Evolutionary conservation across 345 rosid species (phyloP).

Genomic region (Rhodamnia argentea): DNA sequence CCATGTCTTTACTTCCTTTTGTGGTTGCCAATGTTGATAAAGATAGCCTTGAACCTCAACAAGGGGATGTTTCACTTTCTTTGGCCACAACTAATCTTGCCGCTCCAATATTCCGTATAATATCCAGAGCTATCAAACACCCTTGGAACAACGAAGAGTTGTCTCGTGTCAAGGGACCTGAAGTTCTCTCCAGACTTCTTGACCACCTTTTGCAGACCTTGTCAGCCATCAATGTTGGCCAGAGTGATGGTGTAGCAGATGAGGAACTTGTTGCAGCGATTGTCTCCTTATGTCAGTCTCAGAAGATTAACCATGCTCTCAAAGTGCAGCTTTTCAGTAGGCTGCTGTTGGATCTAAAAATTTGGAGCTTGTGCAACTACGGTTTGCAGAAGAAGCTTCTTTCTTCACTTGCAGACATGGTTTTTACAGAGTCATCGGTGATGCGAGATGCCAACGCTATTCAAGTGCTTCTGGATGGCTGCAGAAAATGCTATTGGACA

Average conservation of each 20-base stretch:
- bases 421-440: constrained; percentile 85
- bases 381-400: constrained; percentile 95
- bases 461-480: constrained; percentile 98
- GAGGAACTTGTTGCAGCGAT: constrained; percentile 99
- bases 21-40: constrained; percentile 59
- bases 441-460: constrained; percentile 98
- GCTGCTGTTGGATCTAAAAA: constrained; percentile 77
- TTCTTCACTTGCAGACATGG: constrained; percentile 97
- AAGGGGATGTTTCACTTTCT: constrained; percentile 45
- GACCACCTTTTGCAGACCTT: constrained; percentile 74
- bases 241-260: constrained; percentile 61
- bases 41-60: constrained; percentile 69
- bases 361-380: constrained; percentile 96
- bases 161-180: constrained; percentile 73
- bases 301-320: constrained; percentile 70
- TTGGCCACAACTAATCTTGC: constrained; percentile 68
- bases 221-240: constrained; percentile 51
- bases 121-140: constrained; percentile 74
- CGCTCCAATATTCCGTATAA: constrained; percentile 81
- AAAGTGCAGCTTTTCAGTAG: constrained; percentile 93
- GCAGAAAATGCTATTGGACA: constrained; percentile 99
- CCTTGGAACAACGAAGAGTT: constrained; percentile 91
- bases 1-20: constrained; percentile 91
- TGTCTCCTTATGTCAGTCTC: constrained; percentile 86
- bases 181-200: constrained; percentile 76